Conservation (phyloP, 1,284 basidiomycete genomes). For the Leccinum subspadiceum region DNA sequence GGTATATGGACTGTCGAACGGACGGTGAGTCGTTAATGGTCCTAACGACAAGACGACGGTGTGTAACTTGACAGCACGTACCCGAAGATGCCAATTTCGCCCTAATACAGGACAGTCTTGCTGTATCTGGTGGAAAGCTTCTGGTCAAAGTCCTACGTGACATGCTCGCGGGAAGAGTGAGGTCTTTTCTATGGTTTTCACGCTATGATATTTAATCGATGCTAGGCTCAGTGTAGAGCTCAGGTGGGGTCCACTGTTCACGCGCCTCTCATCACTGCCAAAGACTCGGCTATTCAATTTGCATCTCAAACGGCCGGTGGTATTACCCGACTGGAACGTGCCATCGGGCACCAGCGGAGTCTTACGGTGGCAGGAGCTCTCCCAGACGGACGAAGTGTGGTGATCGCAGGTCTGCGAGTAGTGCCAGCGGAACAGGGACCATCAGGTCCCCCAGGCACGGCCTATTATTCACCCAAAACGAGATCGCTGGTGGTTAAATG, state of each 20-base stretch:
- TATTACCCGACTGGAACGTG: slow-evolving; percentile 64
- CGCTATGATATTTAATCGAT: not conserved
- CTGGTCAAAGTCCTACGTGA: slow-evolving; percentile 69
- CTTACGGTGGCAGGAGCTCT: slow-evolving; percentile 46
- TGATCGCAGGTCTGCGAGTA: slow-evolving; percentile 6
- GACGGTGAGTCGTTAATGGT: slow-evolving; percentile 19
- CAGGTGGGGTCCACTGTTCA: slow-evolving; percentile 47
- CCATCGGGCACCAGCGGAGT: slow-evolving; percentile 44
- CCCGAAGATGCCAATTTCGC: slow-evolving; percentile 47
- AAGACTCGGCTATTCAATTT: slow-evolving; percentile 61
- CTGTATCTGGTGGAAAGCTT: slow-evolving; percentile 57
- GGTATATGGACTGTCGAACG: slow-evolving; percentile 55
- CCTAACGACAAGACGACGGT: slow-evolving; percentile 43
- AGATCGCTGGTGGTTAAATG: slow-evolving; percentile 25
- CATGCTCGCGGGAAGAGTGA: slow-evolving; percentile 45
- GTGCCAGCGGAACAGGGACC: slow-evolving; percentile 7
- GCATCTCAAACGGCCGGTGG: slow-evolving; percentile 49
- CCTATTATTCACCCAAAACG: slow-evolving; percentile 18
- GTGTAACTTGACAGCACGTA: slow-evolving; percentile 15
- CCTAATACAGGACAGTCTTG: slow-evolving; percentile 59
- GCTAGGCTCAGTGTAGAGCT: slow-evolving; percentile 44
- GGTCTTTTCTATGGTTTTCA: slow-evolving; percentile 32
- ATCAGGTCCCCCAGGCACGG: slow-evolving; percentile 9
- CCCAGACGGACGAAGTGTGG: slow-evolving; percentile 39
- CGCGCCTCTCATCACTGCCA: slow-evolving; percentile 20